Conservation (phyloP, 2,329 filamentous ascomycete species). For the Colletotrichum euphorbiae region DNA sequence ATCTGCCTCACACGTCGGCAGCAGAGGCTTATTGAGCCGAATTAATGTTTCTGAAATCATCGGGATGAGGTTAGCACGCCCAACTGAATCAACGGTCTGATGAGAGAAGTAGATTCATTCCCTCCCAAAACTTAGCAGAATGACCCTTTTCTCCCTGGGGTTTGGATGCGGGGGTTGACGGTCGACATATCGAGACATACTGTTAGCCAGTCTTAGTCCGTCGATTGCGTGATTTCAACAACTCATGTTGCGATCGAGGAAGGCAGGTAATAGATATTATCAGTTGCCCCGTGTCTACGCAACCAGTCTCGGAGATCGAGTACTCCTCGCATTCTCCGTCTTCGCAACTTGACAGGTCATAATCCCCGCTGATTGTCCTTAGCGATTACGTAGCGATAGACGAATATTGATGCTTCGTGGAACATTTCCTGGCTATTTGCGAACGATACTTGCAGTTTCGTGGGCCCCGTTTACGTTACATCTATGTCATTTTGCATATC, state of each 20-base stretch:
- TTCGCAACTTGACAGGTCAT: background rate
- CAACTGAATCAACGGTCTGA: no score
- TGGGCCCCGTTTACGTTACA: background rate
- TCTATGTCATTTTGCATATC: background rate
- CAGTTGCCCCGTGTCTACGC: background rate
- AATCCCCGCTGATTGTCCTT: background rate
- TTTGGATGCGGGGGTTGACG: conserved; percentile 47
- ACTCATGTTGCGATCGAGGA: background rate
- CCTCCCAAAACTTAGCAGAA: conserved; percentile 54
- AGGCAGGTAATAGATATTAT: background rate
- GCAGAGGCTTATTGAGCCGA: no score
- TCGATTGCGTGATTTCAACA: background rate
- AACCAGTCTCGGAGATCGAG: background rate
- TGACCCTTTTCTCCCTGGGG: conserved; percentile 49
- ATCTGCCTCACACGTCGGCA: no score
- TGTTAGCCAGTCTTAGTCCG: background rate
- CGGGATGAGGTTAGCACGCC: background rate
- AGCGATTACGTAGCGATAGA: background rate
- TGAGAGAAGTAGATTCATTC: conserved; percentile 18
- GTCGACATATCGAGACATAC: conserved; percentile 52
- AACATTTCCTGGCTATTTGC: background rate
- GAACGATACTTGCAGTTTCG: background rate
- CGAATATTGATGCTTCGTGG: background rate
- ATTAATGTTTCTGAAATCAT: conserved; percentile 42
- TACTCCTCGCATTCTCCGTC: background rate